A percentile compares a stretch with the other conserved stretches of the same genome.
These are phyloP conservation scores for Alternaria rosae DNA, from an alignment of 2,329 filamentous ascomycete species.

Conservation along the genomic window DNA sequence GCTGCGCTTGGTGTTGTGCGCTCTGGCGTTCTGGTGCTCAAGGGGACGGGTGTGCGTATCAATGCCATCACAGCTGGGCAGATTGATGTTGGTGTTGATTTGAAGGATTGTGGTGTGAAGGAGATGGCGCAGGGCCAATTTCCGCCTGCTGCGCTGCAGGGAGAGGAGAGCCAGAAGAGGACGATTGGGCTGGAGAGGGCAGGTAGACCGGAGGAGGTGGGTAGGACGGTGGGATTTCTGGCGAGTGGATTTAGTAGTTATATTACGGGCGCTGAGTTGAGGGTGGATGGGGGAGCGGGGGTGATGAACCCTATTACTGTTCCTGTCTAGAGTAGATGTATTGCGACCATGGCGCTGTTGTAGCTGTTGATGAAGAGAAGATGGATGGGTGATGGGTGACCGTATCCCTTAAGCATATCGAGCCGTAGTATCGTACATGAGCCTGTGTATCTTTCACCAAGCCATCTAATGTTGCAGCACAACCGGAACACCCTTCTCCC, in stretches of 20 bases:
- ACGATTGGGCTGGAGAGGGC: conserved; percentile 66
- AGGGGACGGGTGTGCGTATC: conserved; percentile 65
- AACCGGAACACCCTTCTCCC: conserved; percentile 78
- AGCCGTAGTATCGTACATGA: neutral
- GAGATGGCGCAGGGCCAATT: conserved; percentile 62
- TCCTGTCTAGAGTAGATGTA: conserved; percentile 33
- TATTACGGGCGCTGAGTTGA: conserved; percentile 67
- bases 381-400: neutral
- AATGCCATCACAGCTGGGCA: conserved; percentile 61
- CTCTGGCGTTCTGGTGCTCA: conserved; percentile 64
- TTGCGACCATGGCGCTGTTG: too few species aligned
- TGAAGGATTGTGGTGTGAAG: conserved; percentile 49
- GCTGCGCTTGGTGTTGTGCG: conserved; percentile 68
- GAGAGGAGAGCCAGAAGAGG: conserved; percentile 56
- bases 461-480: conserved; percentile 60
- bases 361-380: too few species aligned
- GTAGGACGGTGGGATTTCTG: conserved; percentile 67
- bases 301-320: conserved; percentile 52
- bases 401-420: rapidly evolving
- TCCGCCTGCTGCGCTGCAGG: conserved; percentile 63
- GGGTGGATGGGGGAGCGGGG: conserved; percentile 67
- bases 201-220: conserved; percentile 66
- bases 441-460: neutral
- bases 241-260: conserved; percentile 69
- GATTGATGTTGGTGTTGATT: conserved; percentile 56